Base-by-base conservation (phyloP, 352 stramenopile species). In the Peronospora farinosa region DNA sequence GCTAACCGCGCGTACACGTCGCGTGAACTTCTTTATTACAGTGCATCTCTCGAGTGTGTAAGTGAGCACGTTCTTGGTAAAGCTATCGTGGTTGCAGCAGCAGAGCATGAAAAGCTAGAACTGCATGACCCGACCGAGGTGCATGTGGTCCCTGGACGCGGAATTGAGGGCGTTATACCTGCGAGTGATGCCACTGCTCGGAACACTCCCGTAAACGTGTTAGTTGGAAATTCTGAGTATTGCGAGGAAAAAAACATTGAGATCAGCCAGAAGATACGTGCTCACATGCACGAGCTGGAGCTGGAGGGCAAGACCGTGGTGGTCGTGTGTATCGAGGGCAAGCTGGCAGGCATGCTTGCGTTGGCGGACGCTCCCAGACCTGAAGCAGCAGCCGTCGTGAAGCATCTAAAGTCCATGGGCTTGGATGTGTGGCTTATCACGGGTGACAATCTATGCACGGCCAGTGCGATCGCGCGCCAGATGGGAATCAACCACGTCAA, bases 401-500 rank as follows among this genome's bases (percentile, higher is more conserved):
- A 78, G 56, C 68, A 83, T 46, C 58, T 95, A 16, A 88, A 91
- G 57, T 68, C 60, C 8, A 92, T 93, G 78, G 77, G 77, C 1
- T 50, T 93, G 2, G 78, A 94, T 43, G 78, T 93, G 37, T 94
- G 82, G 80, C 57, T 95, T 17, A 86, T 95, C 49, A 95, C 83
- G 6, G 85, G 97, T 15, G 95, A 98, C 65, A 95, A 97, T 49
- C 77, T 95, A 33, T 84, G 87, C 13, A 96, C 93, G 5, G 95
- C 94, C 7, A 84, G 74, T 15, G 77, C 85, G 0, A 88, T 98
- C 35, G 92, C 83, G 2, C 69, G 74, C 32, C 70, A 95, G 62
- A 80, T 98, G 59, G 91, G 86, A 19, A 89, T 98, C 17, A 72
- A 86, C 46, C 68, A 86, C 42, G 81, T 95, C 19, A 88, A 82